Evolutionary conservation across 129 eudicot genomes (phyloP), one percentile per base, ranked within the genome.

Genomic region (Chrysanthemum lavandulifolium): DNA sequence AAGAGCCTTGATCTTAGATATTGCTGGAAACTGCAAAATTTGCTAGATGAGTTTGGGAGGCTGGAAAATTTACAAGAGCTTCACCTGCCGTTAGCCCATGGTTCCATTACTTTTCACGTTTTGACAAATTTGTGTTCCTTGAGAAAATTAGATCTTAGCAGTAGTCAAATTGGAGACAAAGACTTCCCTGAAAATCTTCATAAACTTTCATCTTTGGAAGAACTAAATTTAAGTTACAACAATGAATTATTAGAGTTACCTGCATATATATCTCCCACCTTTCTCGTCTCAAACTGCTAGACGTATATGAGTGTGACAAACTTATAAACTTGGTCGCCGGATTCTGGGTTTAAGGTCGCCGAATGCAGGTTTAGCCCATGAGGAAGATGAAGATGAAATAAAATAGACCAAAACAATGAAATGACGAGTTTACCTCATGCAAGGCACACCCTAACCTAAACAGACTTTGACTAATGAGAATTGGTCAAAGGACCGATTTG

Each of bases 21-120:
- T 2, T 63, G 68, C 18, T 0, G 2, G 47, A 1, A 14, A 14
- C 19, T 62, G 19, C 21, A 12, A 2, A 63, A 1, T 0, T 63
- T 29, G 49, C 67, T 19, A 29, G 49, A 62, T 3, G 50, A 33
- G 10, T 13, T 63, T 63, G 68, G 68, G 2, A 63, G 50, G 3
- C 6, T 62, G 68, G 49, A 29, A 62, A 62, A 62, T 2, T 13
- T 29, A 29, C 4, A 62, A 31, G 67, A 62, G 49, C 67, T 62
- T 29, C 47, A 4, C 18, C 48, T 61, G 67, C n/a, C 2, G 16
- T 10, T 25, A 13, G 8, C 3, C 2, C 2, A 12, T 29, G 33
- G 33, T 11, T 61, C 45, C 67, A 11, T 0, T 29, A 29, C 4
- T 13, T 25, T 13, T 63, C 50, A 31, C 15, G n/a, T 18, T 63